These are phyloP conservation scores for Hymenoscyphus repandus DNA, from an alignment of 2,329 filamentous ascomycete species.

Conservation along the genomic window DNA sequence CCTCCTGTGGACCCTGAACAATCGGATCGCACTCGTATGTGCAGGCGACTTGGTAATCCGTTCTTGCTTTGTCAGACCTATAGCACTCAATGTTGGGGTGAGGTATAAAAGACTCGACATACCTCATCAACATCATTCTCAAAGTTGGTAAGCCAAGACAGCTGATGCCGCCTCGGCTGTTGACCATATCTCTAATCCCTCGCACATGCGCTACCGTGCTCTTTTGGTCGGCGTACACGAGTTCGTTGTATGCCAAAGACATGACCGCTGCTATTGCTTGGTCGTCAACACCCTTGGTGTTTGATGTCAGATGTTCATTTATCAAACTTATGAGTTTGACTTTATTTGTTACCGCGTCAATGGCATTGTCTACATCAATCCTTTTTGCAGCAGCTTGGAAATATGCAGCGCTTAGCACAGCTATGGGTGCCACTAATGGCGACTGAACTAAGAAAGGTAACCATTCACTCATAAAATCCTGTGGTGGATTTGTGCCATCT, in stretches of 20 bases:
- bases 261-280: slow-evolving; percentile 30
- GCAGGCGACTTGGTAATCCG: slow-evolving; percentile 31
- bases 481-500: slow-evolving; percentile 26
- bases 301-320: slow-evolving; percentile 23
- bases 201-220: slow-evolving; percentile 30
- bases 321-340: slow-evolving; percentile 27
- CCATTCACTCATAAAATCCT: slow-evolving; percentile 23
- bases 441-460: slow-evolving; percentile 31
- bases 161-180: slow-evolving; percentile 23
- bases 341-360: slow-evolving; percentile 27
- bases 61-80: slow-evolving; percentile 15
- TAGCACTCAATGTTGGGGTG: slow-evolving; percentile 9
- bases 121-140: slow-evolving; percentile 25
- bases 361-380: slow-evolving; percentile 18
- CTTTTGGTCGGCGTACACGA: slow-evolving; percentile 26
- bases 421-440: slow-evolving; percentile 28
- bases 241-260: slow-evolving; percentile 30
- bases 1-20: slow-evolving; percentile 19
- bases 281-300: slow-evolving; percentile 19
- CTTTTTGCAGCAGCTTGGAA: slow-evolving; percentile 25
- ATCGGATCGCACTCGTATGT: slow-evolving; percentile 29
- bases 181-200: slow-evolving; percentile 30
- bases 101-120: slow-evolving; percentile 6
- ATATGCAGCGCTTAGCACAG: slow-evolving; percentile 30
- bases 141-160: slow-evolving; percentile 14